Base-by-base conservation (phyloP, 371 early-diverging fungal species). In the Funneliformis caledonium region DNA sequence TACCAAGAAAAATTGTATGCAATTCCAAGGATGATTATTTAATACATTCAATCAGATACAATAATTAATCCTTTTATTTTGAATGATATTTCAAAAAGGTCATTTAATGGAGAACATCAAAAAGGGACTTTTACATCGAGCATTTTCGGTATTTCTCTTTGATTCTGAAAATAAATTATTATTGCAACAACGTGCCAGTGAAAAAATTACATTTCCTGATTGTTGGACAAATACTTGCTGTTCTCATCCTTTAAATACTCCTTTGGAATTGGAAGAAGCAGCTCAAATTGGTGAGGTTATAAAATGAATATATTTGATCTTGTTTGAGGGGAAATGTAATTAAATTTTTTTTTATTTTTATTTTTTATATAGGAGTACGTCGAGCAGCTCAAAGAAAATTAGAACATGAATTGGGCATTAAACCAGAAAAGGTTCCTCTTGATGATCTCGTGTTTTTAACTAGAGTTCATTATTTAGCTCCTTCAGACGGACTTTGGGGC, bases 191-290 rank as follows among this genome's bases (percentile, higher is more conserved):
- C 94, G 99, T 42, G 95, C 99, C 3, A 85, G 87, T 16, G 98
- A 97, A 83, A 99, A 99, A 88, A 97, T 98, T 86, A 99, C 99
- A 5, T 99, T 99, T 85, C 99, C 99, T 14, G 94, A 94, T 67
- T 92, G 92, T 90, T 98, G 91, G 89, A 98, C 99, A 76, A 99
- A 99, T 88, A 98, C 99, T 10, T 98, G 98, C 88, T 99, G 99
- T 88, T 96, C 96, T 60, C 99, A 99, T 84, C 99, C 99, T 19
- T 90, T 98, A 78, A 92, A 93, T 84, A 89, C 87, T 12, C 85
- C 90, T n/a, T 89, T 89, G 16, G 99, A 98, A 87, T 83, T 96
- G 60, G 92, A 93, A 42, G 96, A 95, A 83, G 85, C 87, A 76
- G 90, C 92, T 19, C 96, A 96, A 85, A 84, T 91, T 37, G 93